Conservation (phyloP, 495 filamentous ascomycete species). For the Aspergillus homomorphus region DNA sequence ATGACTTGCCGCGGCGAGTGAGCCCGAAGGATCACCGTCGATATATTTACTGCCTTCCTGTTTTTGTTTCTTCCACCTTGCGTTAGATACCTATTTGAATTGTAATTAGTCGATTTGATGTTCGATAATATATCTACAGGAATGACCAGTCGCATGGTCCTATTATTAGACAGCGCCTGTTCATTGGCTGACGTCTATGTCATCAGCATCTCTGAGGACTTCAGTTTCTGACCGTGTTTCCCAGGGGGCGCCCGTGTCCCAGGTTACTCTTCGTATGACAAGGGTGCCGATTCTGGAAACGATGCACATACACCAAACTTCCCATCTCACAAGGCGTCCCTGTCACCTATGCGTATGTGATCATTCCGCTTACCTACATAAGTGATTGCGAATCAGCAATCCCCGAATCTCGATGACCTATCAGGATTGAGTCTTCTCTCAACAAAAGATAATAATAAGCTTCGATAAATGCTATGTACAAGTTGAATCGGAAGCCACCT, state of each 20-base stretch:
- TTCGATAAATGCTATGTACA: neutral
- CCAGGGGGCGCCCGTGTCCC: neutral
- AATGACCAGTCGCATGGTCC: neutral
- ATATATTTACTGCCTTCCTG: slow-evolving; percentile 32
- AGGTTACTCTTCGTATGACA: neutral
- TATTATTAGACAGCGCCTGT: neutral
- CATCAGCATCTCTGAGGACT: neutral
- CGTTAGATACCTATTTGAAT: slow-evolving; percentile 42
- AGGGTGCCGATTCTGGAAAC: neutral
- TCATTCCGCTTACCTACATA: too few relatives aligned
- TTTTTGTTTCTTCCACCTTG: slow-evolving; percentile 15
- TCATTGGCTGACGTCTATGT: neutral
- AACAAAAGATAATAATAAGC: neutral
- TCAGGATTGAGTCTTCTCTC: neutral
- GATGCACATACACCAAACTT: neutral
- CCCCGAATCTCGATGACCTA: neutral
- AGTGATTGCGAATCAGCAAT: too few relatives aligned
- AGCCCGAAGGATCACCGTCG: neutral
- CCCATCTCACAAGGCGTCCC: neutral
- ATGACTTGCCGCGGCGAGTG: slow-evolving; percentile 17
- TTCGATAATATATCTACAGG: neutral
- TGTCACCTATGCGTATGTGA: too few relatives aligned
- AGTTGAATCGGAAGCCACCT: neutral
- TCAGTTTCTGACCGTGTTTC: neutral
- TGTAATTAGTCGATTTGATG: slow-evolving; percentile 29